Evolutionary conservation across 768 basidiomycete genomes (phyloP).

Genomic region (Termitomyces sp.): DNA sequence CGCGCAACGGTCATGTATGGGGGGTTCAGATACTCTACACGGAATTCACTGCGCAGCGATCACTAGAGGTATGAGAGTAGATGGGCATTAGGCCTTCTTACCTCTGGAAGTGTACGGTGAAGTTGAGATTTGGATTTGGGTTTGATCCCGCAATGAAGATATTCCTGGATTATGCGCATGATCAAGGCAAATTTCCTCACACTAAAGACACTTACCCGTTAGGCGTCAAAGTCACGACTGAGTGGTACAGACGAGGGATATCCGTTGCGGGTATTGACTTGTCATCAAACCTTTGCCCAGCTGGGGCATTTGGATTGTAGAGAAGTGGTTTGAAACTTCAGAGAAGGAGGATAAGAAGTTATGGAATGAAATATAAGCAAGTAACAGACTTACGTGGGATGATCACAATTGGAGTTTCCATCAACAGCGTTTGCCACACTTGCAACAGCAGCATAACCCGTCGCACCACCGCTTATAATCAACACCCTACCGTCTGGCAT

Average conservation of each 20-base stretch:
- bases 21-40: slow-evolving; percentile 36
- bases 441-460: slow-evolving; percentile 6
- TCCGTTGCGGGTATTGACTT: slow-evolving; percentile 36
- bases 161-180: not conserved
- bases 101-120: slow-evolving; percentile 3
- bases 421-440: slow-evolving; percentile 26
- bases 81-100: slow-evolving; percentile 8
- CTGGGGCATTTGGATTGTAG: slow-evolving; percentile 39
- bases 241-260: slow-evolving; percentile 60
- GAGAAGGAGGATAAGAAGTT: slow-evolving; percentile 16
- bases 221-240: slow-evolving; percentile 49
- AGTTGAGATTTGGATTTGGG: slow-evolving; percentile 28
- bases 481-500: slow-evolving; percentile 5
- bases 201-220: slow-evolving; percentile 38
- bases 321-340: slow-evolving; percentile 35
- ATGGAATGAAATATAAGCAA: not conserved
- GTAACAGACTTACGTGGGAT: slow-evolving; percentile 18
- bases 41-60: slow-evolving; percentile 25
- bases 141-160: slow-evolving; percentile 39
- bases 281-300: slow-evolving; percentile 43
- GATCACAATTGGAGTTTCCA: slow-evolving; percentile 30
- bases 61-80: slow-evolving; percentile 14
- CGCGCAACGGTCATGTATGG: slow-evolving; percentile 35
- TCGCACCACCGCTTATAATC: slow-evolving; percentile 4
- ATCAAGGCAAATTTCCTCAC: slow-evolving; percentile 12